A percentile compares a stretch with the other conserved stretches of the same genome.
These are phyloP conservation scores for Nidula microcarpa DNA, from an alignment of 768 basidiomycete genomes.

Conservation along the genomic window DNA sequence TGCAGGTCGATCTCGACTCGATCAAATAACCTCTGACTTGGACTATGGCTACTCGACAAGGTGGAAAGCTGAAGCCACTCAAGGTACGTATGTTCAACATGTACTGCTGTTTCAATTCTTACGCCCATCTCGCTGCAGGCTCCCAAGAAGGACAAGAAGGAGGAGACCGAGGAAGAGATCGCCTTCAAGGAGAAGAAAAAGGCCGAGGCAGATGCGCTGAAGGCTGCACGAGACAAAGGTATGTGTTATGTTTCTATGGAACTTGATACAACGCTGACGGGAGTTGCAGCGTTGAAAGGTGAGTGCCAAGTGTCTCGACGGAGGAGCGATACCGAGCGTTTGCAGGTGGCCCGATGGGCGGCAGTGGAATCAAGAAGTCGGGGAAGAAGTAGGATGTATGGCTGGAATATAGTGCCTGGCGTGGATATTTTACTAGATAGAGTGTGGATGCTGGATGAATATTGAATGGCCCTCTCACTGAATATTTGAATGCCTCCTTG, in stretches of 20 bases:
- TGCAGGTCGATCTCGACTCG: not conserved
- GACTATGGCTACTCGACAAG: constrained; percentile 19
- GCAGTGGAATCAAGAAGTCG: constrained; percentile 84
- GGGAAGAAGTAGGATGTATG: not conserved
- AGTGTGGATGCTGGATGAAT: not conserved
- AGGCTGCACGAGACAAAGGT: constrained; percentile 75
- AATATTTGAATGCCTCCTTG: too few relatives aligned
- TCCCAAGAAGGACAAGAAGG: constrained; percentile 79
- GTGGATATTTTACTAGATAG: not conserved
- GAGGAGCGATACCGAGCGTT: not conserved
- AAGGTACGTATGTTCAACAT: constrained; percentile 46
- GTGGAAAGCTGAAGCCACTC: constrained; percentile 83
- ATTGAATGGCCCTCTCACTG: too few relatives aligned
- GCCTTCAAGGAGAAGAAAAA: constrained; percentile 79
- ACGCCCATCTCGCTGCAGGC: constrained; percentile 40
- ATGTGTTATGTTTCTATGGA: constrained; percentile 11
- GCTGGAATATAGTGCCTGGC: not conserved
- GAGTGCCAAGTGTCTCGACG: constrained; percentile 11
- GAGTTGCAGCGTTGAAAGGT: constrained; percentile 51
- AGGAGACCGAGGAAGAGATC: constrained; percentile 64
- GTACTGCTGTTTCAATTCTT: too few relatives aligned
- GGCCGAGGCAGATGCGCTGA: constrained; percentile 67
- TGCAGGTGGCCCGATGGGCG: constrained; percentile 65
- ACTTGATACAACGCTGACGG: too few relatives aligned
- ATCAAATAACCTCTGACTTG: not conserved